Evolutionary conservation across 1,284 basidiomycete species (phyloP).

Genomic region (Vanrija sp.): DNA sequence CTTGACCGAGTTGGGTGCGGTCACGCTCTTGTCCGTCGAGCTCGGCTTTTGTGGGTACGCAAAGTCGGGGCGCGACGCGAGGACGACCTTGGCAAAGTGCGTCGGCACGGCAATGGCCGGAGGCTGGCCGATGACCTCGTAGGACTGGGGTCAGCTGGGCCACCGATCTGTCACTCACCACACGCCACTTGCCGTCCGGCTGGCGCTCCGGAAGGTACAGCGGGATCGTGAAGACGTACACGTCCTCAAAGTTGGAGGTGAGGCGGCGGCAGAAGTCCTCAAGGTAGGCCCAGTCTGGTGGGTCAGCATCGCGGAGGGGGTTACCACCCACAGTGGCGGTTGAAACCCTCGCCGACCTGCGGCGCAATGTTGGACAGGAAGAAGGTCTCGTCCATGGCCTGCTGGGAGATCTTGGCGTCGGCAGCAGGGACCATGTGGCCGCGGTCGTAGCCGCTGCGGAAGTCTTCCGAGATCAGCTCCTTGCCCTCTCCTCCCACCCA

Average conservation of each 20-base stretch:
- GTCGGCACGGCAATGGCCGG: conserved; percentile 91
- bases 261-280: conserved; percentile 93
- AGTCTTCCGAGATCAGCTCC: conserved; percentile 53
- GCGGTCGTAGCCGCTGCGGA: conserved; percentile 90
- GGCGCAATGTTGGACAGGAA: conserved; percentile 93
- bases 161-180: conserved; percentile 58
- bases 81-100: conserved; percentile 95
- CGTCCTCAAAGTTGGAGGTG: conserved; percentile 80
- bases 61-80: conserved; percentile 70
- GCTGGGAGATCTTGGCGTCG: conserved; percentile 77
- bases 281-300: conserved; percentile 85
- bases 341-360: conserved; percentile 96
- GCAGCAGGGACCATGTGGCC: conserved; percentile 99
- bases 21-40: conserved; percentile 23
- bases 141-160: conserved; percentile 55
- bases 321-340: conserved; percentile 74
- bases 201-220: conserved; percentile 87
- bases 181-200: conserved; percentile 86
- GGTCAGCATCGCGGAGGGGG: neutral
- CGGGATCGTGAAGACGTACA: conserved; percentile 96
- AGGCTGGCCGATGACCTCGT: conserved; percentile 91
- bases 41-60: conserved; percentile 61
- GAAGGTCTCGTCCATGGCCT: conserved; percentile 97
- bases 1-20: conserved; percentile 48
- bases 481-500: conserved; percentile 15